These are phyloP conservation scores for Malus hybrid DNA, from an alignment of 331 rosid species.

Conservation along the genomic window DNA sequence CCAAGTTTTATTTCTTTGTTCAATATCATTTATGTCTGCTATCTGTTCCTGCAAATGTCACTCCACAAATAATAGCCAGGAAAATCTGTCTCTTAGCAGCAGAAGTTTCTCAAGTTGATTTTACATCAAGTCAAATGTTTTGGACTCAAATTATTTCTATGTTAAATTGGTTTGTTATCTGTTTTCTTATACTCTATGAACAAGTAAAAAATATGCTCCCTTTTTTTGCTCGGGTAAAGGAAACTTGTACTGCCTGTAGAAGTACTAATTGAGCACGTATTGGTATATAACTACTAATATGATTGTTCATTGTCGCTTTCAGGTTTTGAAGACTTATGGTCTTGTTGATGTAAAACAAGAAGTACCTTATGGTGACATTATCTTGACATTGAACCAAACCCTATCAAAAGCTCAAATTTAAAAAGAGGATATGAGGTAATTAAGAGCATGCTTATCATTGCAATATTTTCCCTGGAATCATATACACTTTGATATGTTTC, in stretches of 20 bases:
- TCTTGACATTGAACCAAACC: conserved; percentile 41
- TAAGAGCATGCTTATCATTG: too few relatives aligned
- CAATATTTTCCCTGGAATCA: too few relatives aligned
- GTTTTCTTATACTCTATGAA: background rate
- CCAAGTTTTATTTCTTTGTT: background rate
- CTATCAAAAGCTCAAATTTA: conserved; percentile 44
- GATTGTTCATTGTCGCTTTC: conserved; percentile 5
- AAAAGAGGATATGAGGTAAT: background rate
- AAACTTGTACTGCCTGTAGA: background rate
- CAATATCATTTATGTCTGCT: background rate
- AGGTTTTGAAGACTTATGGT: conserved; percentile 57
- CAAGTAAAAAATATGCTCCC: background rate
- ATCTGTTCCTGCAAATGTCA: background rate
- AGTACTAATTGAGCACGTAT: background rate
- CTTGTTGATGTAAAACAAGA: conserved; percentile 63
- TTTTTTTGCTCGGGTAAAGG: too few relatives aligned
- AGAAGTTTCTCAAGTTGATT: too few relatives aligned
- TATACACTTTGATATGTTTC: too few relatives aligned
- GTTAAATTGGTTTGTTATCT: background rate
- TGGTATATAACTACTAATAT: background rate
- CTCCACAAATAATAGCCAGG: too few relatives aligned
- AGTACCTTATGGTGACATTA: conserved; percentile 59
- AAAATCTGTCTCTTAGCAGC: too few relatives aligned
- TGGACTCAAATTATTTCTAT: background rate
- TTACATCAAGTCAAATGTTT: too few relatives aligned